Base-by-base conservation (phyloP, 2,329 filamentous ascomycete species). In the Lasiodiplodia sp. region DNA sequence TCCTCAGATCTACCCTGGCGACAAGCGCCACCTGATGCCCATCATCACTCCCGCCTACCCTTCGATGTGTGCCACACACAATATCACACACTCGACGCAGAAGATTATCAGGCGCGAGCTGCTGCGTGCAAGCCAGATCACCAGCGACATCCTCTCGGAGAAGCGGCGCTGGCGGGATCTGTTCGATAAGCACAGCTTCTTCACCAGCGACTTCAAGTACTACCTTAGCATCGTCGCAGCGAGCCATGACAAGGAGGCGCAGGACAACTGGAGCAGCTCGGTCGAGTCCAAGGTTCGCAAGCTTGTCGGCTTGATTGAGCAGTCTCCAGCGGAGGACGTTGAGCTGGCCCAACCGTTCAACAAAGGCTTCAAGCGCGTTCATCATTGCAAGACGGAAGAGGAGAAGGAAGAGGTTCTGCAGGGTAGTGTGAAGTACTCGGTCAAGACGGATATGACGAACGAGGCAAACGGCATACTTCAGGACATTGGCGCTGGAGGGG, bases 11-110 rank as follows among this genome's bases (percentile, higher is more conserved):
- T 96, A 97, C 78, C 89, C 89, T 70, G 87, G 88, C 67, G 96
- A 98, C 79, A 88, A 88, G 53, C 92, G 89, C 72, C 95, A 98
- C 79, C 84, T 97, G 65, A 99, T 99, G 96, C 96, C 96, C 34
- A 93, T 99, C 79, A 98, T 99, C 76, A 99, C 96, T 1, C 96
- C 96, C 1, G 94, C 96, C 0, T 98, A 97, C 78, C 96, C 96
- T 2, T 96, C 94, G 62, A 98, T 97, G 94, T 98, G 96, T 79
- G 91, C 96, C 1, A 98, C 96, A 0, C 96, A 97, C 83, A 98
- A 97, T 75, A 91, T 99, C 70, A 94, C 92, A 3, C 85, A 88
- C 72, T 98, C 95, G 0, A 96, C 94, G 1, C 93, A 94, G 83
- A 84, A 87, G 7, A 89, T 97, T 62, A 94, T 99, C 75, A 88